Evolutionary conservation across 1,284 basidiomycete genomes (phyloP), one percentile per base, ranked within the genome.

Genomic region (Cutaneotrichosporon spelunceum): DNA sequence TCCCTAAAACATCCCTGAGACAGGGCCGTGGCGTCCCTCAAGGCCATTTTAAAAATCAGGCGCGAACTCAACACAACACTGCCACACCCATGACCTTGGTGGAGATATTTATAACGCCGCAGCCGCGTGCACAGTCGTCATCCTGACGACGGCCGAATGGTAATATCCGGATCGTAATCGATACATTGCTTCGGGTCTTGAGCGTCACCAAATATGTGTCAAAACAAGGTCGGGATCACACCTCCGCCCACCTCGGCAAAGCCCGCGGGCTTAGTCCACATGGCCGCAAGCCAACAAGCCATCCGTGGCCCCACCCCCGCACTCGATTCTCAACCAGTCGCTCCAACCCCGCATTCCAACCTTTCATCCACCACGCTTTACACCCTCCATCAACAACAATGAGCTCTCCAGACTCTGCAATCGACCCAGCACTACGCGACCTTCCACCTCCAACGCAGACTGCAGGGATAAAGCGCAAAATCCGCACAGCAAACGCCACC

Each of bases 241-340:
- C 30, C 30, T 30, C 30, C 30, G 6, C 30, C 30, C n/a, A n/a
- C 30, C 30, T 11, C 30, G 8, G 30, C 13, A 9, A 33, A 33
- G 30, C 30, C 30, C 30, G 30, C n/a, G n/a, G n/a, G n/a, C n/a
- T n/a, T n/a, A n/a, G n/a, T n/a, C n/a, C n/a, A n/a, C n/a, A n/a
- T n/a, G n/a, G n/a, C n/a, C n/a, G n/a, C n/a, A n/a, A n/a, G n/a
- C n/a, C 30, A 33, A 9, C 8, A 2, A 33, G 8, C 4, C 45
- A 26, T n/a, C 48, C 48, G 48, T 50, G 59, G 61, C 61, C 61
- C 61, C 61, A 62, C 61, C 61, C 61, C 61, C 61, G 45, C 56
- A 34, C 42, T 39, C 52, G 29, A n/a, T 42, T 19, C 9, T 56
- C 27, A 29, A 44, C 42, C n/a, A 14, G 16, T 29, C 13, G 3